Base-by-base conservation (phyloP, 176 grass and related monocot genomes). In the Juncus inflexus region DNA sequence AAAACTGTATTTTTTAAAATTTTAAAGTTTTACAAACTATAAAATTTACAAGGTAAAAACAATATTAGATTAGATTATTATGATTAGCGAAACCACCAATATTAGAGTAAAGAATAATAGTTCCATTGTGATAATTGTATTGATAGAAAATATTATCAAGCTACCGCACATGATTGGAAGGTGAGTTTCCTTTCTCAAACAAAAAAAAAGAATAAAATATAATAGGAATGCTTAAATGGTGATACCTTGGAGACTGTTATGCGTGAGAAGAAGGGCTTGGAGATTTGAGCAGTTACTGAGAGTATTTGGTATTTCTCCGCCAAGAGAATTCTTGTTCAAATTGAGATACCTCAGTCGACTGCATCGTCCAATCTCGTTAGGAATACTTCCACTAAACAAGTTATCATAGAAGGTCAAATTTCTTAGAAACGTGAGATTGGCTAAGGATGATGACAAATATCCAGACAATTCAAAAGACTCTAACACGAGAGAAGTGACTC, bases 341-440 rank as follows among this genome's bases (percentile, higher is more conserved):
- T 14, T 4, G 2, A 80, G 37, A 4, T 3, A 13, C 2, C 3
- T 5, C 7, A 80, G 66, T 37, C 13, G 4, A 3, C 3, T 51
- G 54, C 75, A 84, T 0, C 3, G 60, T 9, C 37, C 62, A 5
- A 86, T 3, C 12, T 39, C 66, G 13, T 50, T 5, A 1, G 62
- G 62, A 4, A 65, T 65, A 8, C 15, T 42, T 65, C 62, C 62
- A 3, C 40, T 45, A 3, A 39, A 1, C 0, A 68, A 73, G 15
- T 77, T 81, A 6, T 39, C 11, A 3, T 66, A 64, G 3, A 65
- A 12, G 39, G 14, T 66, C 12, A 66, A 7, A 3, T 19, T 66
- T 50, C 47, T 14, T 11, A 66, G 63, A 50, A 81, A 81, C 12
- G 78, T 74, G 2, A 81, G 74, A 50, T 87, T 87, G 36, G 68